phyloP scores from a whole-genome alignment of 352 stramenopile species.

The Saprolegnia parasitica region DNA sequence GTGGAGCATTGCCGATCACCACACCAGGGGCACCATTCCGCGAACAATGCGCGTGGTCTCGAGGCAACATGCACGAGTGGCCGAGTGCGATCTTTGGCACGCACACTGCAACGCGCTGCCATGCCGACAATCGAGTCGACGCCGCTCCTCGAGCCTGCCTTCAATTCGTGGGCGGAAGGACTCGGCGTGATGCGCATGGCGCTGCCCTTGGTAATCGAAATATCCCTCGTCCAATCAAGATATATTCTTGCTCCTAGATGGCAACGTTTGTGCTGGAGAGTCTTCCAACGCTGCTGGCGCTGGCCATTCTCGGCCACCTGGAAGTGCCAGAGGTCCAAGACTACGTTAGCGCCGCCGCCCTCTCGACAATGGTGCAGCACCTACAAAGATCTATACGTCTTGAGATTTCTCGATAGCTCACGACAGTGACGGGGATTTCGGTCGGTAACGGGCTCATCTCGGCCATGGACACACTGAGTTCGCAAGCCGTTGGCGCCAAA shows the following conservation, averaged over 20 bases:
- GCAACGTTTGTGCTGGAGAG: slow-evolving; percentile 18
- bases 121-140: background rate
- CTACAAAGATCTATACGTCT: background rate
- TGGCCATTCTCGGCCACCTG: slow-evolving; percentile 60
- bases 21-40: too few relatives aligned
- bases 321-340: slow-evolving; percentile 45
- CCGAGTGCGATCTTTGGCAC: background rate
- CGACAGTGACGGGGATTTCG: slow-evolving; percentile 72
- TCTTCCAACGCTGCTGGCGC: slow-evolving; percentile 25
- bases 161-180: background rate
- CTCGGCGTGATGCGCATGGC: slow-evolving; percentile 3
- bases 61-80: too few relatives aligned
- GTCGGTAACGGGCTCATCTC: slow-evolving; percentile 74
- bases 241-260: slow-evolving; percentile 6
- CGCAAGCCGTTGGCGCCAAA: slow-evolving; percentile 71
- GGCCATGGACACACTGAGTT: slow-evolving; percentile 85
- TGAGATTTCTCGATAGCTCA: slow-evolving; percentile 33
- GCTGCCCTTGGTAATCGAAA: slow-evolving; percentile 16
- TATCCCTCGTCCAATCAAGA: background rate
- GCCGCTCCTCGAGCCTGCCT: background rate
- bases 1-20: too few relatives aligned
- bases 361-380: slow-evolving; percentile 45
- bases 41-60: too few relatives aligned
- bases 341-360: slow-evolving; percentile 57
- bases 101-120: slow-evolving; percentile 4